A percentile compares a stretch with the other conserved stretches of the same genome.
These are phyloP conservation scores for Citrus unshiu DNA, from an alignment of 345 rosid genomes.

Conservation along the genomic window DNA sequence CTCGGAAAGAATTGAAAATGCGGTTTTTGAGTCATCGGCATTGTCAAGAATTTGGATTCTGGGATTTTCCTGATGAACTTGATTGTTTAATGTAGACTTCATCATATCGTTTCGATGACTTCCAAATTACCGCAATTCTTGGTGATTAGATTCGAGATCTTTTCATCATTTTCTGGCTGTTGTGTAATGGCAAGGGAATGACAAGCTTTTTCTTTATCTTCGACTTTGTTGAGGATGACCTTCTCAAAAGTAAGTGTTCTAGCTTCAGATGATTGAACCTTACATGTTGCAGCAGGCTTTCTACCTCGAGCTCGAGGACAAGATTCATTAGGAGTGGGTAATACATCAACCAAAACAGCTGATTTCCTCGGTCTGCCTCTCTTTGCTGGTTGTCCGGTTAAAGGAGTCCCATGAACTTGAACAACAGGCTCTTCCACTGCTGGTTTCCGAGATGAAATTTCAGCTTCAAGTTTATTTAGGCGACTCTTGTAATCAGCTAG, in stretches of 20 bases:
- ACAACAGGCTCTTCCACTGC: conserved; percentile 7
- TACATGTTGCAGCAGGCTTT: conserved; percentile 14
- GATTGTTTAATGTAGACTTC: conserved; percentile 20
- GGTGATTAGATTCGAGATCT: conserved; percentile 11
- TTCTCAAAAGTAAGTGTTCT: conserved; percentile 20
- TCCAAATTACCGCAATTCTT: conserved; percentile 2
- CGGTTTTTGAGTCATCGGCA: conserved; percentile 4
- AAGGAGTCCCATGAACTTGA: conserved; percentile 10
- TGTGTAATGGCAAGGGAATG: conserved; percentile 9
- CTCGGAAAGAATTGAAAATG: conserved; percentile 9
- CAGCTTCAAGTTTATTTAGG: conserved; percentile 30
- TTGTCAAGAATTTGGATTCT: conserved; percentile 3
- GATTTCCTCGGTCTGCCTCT: conserved; percentile 37
- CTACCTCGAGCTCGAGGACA: conserved; percentile 22
- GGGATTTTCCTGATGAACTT: conserved; percentile 19
- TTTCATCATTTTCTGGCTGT: conserved; percentile 16
- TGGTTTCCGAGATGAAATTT: conserved; percentile 30
- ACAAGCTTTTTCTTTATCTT: conserved; percentile 13
- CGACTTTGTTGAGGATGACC: conserved; percentile 23
- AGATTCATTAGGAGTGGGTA: conserved; percentile 22
- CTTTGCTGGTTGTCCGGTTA: conserved; percentile 22
- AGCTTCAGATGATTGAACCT: conserved; percentile 19
- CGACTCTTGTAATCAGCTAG: conserved; percentile 30
- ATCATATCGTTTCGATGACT: conserved; percentile 4
- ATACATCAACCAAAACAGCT: conserved; percentile 18